Evolutionary conservation across 768 basidiomycete species (phyloP).

Genomic region (Suillus spraguei): DNA sequence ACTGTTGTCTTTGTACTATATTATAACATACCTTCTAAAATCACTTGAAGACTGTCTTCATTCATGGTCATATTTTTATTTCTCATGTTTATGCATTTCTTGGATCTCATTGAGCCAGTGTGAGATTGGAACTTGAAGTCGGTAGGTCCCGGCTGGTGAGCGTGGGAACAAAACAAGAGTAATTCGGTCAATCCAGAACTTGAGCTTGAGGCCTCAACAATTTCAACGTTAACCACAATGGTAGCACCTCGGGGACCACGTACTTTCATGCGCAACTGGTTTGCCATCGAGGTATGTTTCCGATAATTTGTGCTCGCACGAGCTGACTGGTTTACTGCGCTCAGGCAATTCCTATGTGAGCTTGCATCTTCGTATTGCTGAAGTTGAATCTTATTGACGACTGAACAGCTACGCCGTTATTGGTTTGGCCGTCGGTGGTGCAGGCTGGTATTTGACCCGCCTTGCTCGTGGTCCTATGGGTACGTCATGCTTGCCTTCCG

Average conservation of each 20-base stretch:
- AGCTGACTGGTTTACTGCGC: constrained; percentile 5
- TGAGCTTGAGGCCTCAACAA: constrained; percentile 5
- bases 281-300: constrained; percentile 44
- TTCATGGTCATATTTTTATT: constrained; percentile 28
- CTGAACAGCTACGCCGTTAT: constrained; percentile 48
- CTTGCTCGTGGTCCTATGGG: constrained; percentile 59
- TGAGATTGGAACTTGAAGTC: background rate
- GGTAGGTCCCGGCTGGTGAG: constrained; percentile 14
- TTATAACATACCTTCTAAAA: constrained; percentile 20
- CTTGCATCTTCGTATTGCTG: constrained; percentile 13
- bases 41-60: constrained; percentile 25
- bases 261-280: constrained; percentile 43
- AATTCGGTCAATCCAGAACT: constrained; percentile 1
- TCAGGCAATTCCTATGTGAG: constrained; percentile 55
- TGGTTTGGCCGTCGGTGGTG: constrained; percentile 55
- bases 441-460: constrained; percentile 66
- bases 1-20: constrained; percentile 34
- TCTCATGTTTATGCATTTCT: constrained; percentile 27
- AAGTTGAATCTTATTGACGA: constrained; percentile 18
- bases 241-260: constrained; percentile 21
- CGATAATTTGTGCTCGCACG: too few species aligned
- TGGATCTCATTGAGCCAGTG: background rate
- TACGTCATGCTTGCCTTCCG: constrained; percentile 31
- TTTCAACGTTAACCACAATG: constrained; percentile 24
- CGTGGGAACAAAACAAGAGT: constrained; percentile 13